These are phyloP conservation scores for Haplographium delicatum DNA, from an alignment of 495 filamentous ascomycete species.

Conservation along the genomic window DNA sequence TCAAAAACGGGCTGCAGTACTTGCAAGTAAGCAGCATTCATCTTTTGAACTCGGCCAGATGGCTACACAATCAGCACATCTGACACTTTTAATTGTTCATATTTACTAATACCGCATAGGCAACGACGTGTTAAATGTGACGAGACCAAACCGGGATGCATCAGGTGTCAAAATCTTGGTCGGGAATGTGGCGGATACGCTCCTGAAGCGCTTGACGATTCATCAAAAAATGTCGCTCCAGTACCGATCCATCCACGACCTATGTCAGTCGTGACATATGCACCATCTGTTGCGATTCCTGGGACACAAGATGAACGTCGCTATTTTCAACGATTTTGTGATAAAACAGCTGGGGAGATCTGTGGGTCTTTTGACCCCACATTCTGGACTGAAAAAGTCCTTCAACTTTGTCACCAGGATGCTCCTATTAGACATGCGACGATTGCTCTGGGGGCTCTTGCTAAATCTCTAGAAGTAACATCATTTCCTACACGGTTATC, in stretches of 20 bases:
- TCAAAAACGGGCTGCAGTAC: constrained; percentile 26
- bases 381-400: constrained; percentile 54
- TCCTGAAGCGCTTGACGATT: constrained; percentile 18
- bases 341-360: constrained; percentile 52
- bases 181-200: constrained; percentile 52
- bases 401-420: constrained; percentile 56
- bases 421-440: constrained; percentile 61
- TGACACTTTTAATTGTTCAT: neutral
- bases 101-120: constrained; percentile 15
- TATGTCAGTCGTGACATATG: constrained; percentile 22
- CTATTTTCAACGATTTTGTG: constrained; percentile 56
- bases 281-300: constrained; percentile 21
- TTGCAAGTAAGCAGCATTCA: constrained; percentile 22
- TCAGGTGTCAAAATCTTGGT: constrained; percentile 46
- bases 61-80: too few species aligned
- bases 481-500: constrained; percentile 25
- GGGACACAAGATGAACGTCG: constrained; percentile 41
- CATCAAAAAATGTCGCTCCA: constrained; percentile 20
- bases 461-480: constrained; percentile 40
- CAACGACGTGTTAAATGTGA: constrained; percentile 53
- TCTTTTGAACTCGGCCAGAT: neutral
- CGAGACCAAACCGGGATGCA: constrained; percentile 51
- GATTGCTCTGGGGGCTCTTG: constrained; percentile 57
- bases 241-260: constrained; percentile 25
- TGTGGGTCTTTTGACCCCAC: constrained; percentile 55